Base-by-base conservation (phyloP, 2,329 filamentous ascomycete species). In the Boeremia lycopersici region DNA sequence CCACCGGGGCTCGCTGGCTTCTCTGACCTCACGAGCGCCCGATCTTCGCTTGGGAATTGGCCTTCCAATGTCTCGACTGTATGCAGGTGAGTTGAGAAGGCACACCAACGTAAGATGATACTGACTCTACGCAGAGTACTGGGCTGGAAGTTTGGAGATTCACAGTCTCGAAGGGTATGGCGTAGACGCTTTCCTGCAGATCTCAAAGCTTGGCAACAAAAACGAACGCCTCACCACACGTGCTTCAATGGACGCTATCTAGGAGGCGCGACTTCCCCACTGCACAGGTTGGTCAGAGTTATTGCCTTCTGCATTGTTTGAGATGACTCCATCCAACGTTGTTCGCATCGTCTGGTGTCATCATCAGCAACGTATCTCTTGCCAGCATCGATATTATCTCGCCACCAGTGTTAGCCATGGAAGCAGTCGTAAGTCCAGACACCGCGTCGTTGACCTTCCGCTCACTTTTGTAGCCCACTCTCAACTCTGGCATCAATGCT, bases 151-250 rank as follows among this genome's bases (percentile, higher is more conserved):
- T 66, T 79, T 99, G 8, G 90, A 96, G 68, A 76, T 98, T 54
- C 93, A 98, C 73, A 97, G 90, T 69, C 79, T 99, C 7, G 93
- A 97, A 71, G 96, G 95, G 0, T 98, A 97, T 72, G 95, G 95
- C 12, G 91, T 96, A 6, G 95, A 99, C 78, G 93, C 90, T 0
- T 99, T 99, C 70, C 77, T 99, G 60, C 93, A 98, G 72, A 96
- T 99, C 56, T 96, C 91, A 5, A 96, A 96, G 74, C 81, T 99
- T 53, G 95, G 95, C 17, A 99, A 99, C 74, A 97, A 96, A 81
- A 97, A 98, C 70, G 95, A 99, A 79, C 91, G 96, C 56, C 81
- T 99, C 58, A 91, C 83, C 15, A 82, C 79, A 11, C 71, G 80
- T 54, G 80, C 80, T 3, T 78, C 74, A n/a, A 81, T 82, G 78